A percentile compares a stretch with the other conserved stretches of the same genome.
These are phyloP conservation scores for Diplotaxis tenuifolia DNA, from an alignment of 345 rosid genomes.

Conservation along the genomic window DNA sequence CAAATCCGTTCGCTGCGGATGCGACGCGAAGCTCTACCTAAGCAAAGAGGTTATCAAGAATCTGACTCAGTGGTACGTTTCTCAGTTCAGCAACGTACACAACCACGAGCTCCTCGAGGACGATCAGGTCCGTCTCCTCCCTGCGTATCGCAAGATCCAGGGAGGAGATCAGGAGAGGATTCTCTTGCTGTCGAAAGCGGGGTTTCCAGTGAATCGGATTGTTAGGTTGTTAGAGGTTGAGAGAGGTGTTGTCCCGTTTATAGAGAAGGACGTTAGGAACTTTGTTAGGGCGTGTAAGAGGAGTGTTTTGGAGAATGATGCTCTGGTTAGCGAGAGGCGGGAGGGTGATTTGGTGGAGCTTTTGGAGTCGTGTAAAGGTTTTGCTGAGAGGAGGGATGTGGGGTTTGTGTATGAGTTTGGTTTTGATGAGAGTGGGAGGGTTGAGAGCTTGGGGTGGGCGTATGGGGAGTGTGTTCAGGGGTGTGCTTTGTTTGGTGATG, in stretches of 20 bases:
- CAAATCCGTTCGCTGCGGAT: conserved; percentile 89
- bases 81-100: conserved; percentile 93
- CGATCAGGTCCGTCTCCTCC: conserved; percentile 88
- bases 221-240: conserved; percentile 85
- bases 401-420: conserved; percentile 68
- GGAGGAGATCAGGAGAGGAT: conserved; percentile 87
- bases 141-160: conserved; percentile 89
- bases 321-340: conserved; percentile 66
- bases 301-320: conserved; percentile 83
- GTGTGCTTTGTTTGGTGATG: conserved; percentile 67
- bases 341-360: conserved; percentile 73
- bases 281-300: conserved; percentile 84
- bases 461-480: conserved; percentile 66
- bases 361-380: conserved; percentile 67
- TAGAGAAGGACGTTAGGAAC: conserved; percentile 93
- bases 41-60: conserved; percentile 55
- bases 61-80: conserved; percentile 68
- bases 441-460: conserved; percentile 87
- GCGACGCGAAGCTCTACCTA: conserved; percentile 85
- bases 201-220: conserved; percentile 85
- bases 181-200: conserved; percentile 85
- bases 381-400: conserved; percentile 68
- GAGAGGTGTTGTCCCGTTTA: conserved; percentile 83
- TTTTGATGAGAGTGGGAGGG: conserved; percentile 60
- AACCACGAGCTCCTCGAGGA: conserved; percentile 92